Evolutionary conservation across 2,329 filamentous ascomycete species (phyloP), one percentile per base, ranked within the genome.

Genomic region (Trichoderma sp.): DNA sequence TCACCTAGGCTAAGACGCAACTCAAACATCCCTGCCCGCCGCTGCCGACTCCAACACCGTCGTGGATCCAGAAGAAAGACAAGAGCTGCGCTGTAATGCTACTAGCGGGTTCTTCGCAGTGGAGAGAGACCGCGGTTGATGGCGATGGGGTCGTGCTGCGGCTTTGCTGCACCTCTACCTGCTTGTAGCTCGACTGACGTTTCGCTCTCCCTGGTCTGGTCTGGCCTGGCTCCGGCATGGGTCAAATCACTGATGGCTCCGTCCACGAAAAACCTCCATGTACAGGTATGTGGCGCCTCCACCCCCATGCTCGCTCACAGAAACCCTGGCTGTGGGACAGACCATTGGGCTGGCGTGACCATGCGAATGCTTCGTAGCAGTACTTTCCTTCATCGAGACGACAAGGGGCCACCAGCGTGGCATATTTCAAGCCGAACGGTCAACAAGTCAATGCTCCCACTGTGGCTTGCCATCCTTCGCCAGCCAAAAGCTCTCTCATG

Each of bases 321-420:
- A 57, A 66, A 66, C 36, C 70, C 70, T 36, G 55, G 36, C 64
- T 71, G 65, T 58, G 69, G 53, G 69, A 71, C 36, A 62, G 64
- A 68, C 64, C 64, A 71, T 68, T 71, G 53, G 70, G 70, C 64
- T 71, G 70, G 70, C 55, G 70, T 71, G 58, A 68, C 65, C 57
- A 68, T 61, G 50, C 65, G 39, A 69, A 69, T 69, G 67, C 68
- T 70, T 58, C 68, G 58, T 58, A 64, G 58, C 50, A 65, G 68
- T 58, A 61, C 62, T 58, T 71, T 71, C 55, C 43, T 68, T 68
- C 36, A 47, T 71, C 64, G 13, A 64, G 50, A 57, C 43, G 59
- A 70, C 68, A 57, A 70, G 68, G 68, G 58, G 61, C 13, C 34
- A 47, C 39, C 43, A 57, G 36, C 64, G 63, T 71, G 70, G 53